Evolutionary conservation across 257 asterid species (phyloP).

Genomic region (Buddleja alternifolia): DNA sequence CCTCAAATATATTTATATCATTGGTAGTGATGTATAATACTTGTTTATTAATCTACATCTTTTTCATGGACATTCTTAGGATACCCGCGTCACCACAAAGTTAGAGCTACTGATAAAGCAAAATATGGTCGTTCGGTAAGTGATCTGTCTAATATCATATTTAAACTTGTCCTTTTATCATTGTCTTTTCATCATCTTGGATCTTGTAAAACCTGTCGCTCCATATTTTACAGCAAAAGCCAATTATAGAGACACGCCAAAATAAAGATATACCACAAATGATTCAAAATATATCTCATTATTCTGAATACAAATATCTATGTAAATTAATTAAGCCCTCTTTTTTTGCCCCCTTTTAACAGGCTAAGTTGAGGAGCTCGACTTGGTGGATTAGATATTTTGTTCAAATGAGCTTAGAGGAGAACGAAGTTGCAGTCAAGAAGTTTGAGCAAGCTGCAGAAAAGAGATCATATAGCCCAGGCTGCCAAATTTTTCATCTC

Average conservation of each 20-base stretch:
- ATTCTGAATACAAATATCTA: background rate
- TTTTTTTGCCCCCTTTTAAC: background rate
- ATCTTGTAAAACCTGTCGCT: constrained; percentile 14
- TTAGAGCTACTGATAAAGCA: constrained; percentile 50
- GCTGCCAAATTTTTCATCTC: constrained; percentile 80
- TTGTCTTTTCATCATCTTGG: background rate
- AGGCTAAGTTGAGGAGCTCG: constrained; percentile 74
- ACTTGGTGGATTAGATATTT: constrained; percentile 78
- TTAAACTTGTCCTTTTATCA: background rate
- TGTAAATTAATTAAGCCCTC: background rate
- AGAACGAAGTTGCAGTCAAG: constrained; percentile 63
- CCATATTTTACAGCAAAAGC: background rate
- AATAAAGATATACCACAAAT: background rate
- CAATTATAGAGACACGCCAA: background rate
- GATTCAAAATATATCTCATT: background rate
- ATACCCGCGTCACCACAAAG: constrained; percentile 56
- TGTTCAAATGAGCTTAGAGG: constrained; percentile 74
- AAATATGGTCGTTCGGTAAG: constrained; percentile 70
- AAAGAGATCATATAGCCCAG: constrained; percentile 49
- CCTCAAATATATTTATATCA: too few species aligned
- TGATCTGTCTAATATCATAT: constrained; percentile 14
- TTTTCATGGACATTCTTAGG: constrained; percentile 42
- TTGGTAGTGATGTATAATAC: constrained; percentile 5
- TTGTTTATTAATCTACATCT: constrained; percentile 9
- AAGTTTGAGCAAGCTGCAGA: constrained; percentile 69